Conservation (phyloP, 192 early-diverging fungal species). For the Coemansia sp. region DNA sequence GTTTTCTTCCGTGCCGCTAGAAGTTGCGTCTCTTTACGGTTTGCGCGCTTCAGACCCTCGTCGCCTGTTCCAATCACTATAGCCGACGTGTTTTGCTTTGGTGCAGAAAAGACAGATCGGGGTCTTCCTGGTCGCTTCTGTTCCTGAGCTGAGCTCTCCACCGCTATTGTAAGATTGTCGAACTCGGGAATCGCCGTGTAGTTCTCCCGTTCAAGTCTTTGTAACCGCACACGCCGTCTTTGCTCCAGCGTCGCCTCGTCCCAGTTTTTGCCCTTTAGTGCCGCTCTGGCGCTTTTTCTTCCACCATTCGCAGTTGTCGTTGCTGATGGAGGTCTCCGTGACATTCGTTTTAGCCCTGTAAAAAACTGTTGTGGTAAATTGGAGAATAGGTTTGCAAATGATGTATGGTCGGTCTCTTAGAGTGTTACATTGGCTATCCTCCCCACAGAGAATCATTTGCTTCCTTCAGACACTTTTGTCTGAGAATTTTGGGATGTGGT, state of each 20-base stretch:
- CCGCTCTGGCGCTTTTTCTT: neutral
- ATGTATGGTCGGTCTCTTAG: too few species aligned
- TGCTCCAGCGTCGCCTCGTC: conserved; percentile 42
- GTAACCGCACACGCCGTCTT: conserved; percentile 33
- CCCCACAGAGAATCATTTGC: too few species aligned
- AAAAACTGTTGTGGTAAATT: too few species aligned
- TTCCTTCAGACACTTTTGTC: too few species aligned
- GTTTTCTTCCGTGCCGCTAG: conserved; percentile 20
- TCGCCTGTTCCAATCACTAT: conserved; percentile 22
- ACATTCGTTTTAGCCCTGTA: too few species aligned
- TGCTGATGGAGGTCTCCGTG: neutral
- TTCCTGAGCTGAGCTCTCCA: neutral
- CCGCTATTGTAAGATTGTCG: conserved; percentile 18
- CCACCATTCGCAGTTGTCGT: neutral
- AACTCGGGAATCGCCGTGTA: conserved; percentile 39
- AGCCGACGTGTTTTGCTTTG: conserved; percentile 14
- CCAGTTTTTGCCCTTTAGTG: conserved; percentile 22
- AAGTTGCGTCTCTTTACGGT: conserved; percentile 33
- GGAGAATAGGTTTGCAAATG: too few species aligned
- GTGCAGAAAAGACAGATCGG: conserved; percentile 7
- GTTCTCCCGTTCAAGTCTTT: conserved; percentile 44
- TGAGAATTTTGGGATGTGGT: too few species aligned
- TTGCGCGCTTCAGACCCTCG: conserved; percentile 27
- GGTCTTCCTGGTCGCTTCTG: conserved; percentile 11
- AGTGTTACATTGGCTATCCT: too few species aligned